Evolutionary conservation across 2,329 filamentous ascomycete genomes (phyloP), one percentile per base, ranked within the genome.

Genomic region (Stemphylium vesicarium): DNA sequence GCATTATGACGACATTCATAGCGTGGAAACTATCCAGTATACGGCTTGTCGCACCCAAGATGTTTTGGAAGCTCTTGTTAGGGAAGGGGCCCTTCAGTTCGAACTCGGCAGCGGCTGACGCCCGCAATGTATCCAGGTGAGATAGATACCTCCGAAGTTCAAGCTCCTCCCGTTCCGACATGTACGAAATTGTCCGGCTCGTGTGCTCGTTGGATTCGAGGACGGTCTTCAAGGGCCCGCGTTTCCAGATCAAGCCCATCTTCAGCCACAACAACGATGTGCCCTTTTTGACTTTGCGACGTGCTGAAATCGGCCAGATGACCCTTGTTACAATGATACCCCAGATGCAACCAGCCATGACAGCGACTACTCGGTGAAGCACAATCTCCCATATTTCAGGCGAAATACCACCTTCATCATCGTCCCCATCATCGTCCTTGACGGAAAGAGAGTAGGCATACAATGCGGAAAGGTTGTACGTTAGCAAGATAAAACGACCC

Each of bases 221-320:
- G 12, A 96, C 82, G 6, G 88, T 85, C 4, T 90, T 88, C 20
- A 99, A 80, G 0, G 95, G 95, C 8, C 96, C 94, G 39, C 93
- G 87, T 77, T 94, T 96, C 95, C 95, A 99, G 62, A 98, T 93
- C 31, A 99, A 83, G 13, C 92, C 91, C 87, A 99, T 93, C 54
- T 96, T 91, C 6, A 99, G 82, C 85, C 95, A 98, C 11, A 99
- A 80, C n/a, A 96, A 82, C 24, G 91, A 91, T 10, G 97, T 82
- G 1, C 94, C 94, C 67, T 96, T 89, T 69, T 95, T 92, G 66
- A 98, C 88, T 76, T 96, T 96, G 59, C 84, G 83, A 38, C 95
- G 85, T 1, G 92, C 95, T 29, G 92, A 95, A 59, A 97, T 96
- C 8, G 95, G 95, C 91, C 93, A 98, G 60, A 99, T 88, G 44